A percentile compares a stretch with the other conserved stretches of the same genome.
Evolutionary conservation across 169 alveolate genomes (phyloP).

Genomic region (Eimeria tenella): DNA sequence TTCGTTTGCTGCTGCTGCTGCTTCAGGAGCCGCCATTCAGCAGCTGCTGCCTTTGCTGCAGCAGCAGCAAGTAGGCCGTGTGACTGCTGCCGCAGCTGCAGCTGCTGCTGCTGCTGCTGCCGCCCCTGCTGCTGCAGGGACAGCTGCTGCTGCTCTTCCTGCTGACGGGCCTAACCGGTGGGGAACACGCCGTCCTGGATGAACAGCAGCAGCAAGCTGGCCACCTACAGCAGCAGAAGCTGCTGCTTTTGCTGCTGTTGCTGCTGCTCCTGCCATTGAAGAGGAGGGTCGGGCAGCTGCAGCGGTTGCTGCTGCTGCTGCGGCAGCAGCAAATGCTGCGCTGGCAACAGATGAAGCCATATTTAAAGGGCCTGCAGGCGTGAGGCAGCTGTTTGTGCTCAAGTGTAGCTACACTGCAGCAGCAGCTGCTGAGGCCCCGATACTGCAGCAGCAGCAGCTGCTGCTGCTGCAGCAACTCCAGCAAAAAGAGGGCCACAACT

Average conservation of each 20-base stretch:
- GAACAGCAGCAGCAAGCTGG: background rate
- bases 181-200: too few species aligned
- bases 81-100: background rate
- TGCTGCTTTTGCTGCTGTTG: constrained; percentile 12
- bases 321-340: background rate
- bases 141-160: background rate
- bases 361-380: too few species aligned
- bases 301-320: background rate
- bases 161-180: background rate
- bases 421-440: too few species aligned
- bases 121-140: background rate
- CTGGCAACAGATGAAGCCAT: background rate
- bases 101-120: background rate
- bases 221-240: background rate
- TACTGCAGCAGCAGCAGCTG: too few species aligned
- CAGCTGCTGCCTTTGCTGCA: background rate
- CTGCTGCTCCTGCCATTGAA: background rate
- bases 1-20: background rate
- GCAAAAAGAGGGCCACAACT: too few species aligned
- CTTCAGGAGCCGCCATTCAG: background rate
- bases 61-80: background rate
- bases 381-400: too few species aligned
- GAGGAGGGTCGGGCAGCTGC: constrained; percentile 18
- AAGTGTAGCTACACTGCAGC: too few species aligned
- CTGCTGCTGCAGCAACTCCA: too few species aligned